Evolutionary conservation across 352 stramenopile species (phyloP).

Genomic region (Nothophytophthora sp.): DNA sequence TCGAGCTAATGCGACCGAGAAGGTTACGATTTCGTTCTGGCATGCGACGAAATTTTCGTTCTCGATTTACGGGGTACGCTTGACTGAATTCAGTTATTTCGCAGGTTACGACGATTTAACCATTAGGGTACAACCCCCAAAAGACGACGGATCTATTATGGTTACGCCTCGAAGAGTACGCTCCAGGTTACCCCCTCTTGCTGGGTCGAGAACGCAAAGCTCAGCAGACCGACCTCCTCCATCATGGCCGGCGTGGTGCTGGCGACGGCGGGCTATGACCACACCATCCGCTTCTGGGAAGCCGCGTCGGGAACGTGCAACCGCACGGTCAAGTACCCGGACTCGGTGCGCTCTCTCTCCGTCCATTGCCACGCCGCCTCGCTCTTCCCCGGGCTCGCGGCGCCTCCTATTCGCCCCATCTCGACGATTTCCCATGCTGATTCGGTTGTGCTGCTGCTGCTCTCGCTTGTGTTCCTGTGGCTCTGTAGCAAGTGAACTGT

Average conservation of each 20-base stretch:
- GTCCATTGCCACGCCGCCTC: background rate
- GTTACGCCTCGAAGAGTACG: too few species aligned
- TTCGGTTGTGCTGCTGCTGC: background rate
- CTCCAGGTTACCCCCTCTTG: too few species aligned
- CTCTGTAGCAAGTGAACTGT: conserved; percentile 93
- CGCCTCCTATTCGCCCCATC: background rate
- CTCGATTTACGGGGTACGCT: too few species aligned
- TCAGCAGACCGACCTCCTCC: too few species aligned
- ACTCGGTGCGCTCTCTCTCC: conserved; percentile 71
- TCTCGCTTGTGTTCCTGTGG: background rate
- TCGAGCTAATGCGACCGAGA: background rate
- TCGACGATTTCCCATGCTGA: conserved; percentile 2
- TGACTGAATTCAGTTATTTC: too few species aligned
- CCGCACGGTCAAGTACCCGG: conserved; percentile 95
- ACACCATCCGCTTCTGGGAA: conserved; percentile 99
- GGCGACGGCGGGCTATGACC: conserved; percentile 97
- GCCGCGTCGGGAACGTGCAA: conserved; percentile 95
- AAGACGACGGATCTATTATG: too few species aligned
- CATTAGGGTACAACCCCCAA: too few species aligned
- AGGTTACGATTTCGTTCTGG: too few species aligned
- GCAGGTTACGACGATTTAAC: too few species aligned
- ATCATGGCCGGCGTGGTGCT: conserved; percentile 93
- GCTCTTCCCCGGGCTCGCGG: background rate
- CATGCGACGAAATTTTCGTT: too few species aligned
- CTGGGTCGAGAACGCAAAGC: too few species aligned